Percentiles rank a stretch among this genome's conserved stretches.
Evolutionary conservation across 805 yeast genomes (phyloP).

Genomic region (Teunomyces pallodes): DNA sequence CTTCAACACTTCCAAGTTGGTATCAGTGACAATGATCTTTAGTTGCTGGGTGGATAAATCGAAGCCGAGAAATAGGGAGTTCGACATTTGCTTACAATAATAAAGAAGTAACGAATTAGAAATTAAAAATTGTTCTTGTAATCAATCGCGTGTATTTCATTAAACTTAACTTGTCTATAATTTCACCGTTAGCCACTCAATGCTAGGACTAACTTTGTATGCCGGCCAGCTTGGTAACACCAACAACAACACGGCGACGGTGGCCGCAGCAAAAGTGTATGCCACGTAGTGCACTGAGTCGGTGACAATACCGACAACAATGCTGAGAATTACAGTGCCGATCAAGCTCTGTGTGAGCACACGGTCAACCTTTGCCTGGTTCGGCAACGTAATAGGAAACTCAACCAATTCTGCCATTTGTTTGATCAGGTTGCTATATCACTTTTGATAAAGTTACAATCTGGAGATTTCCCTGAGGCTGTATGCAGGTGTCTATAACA

Average conservation of each 20-base stretch:
- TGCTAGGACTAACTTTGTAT: conserved; percentile 48
- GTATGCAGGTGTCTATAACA: too few species aligned
- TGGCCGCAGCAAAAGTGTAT: conserved; percentile 34
- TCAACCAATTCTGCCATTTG: conserved; percentile 12
- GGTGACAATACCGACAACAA: conserved; percentile 46
- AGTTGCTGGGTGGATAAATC: conserved; percentile 90
- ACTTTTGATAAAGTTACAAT: not conserved
- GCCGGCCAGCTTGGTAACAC: conserved; percentile 60
- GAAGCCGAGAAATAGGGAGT: conserved; percentile 51
- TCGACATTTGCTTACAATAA: too few species aligned
- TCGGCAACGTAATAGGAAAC: conserved; percentile 31
- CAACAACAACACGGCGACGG: conserved; percentile 27
- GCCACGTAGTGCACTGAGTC: conserved; percentile 43
- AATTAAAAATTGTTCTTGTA: not conserved
- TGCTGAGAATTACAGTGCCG: conserved; percentile 35
- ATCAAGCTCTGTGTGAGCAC: conserved; percentile 23
- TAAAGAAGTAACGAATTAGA: too few species aligned
- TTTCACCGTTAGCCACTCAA: conserved; percentile 43
- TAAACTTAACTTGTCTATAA: conserved; percentile 7
- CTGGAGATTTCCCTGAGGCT: not conserved
- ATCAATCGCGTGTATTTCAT: not conserved
- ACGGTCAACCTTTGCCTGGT: conserved; percentile 46
- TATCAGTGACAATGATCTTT: conserved; percentile 67
- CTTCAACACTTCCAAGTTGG: conserved; percentile 48
- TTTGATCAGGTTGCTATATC: not conserved